A percentile compares a stretch with the other conserved stretches of the same genome.
Evolutionary conservation across 2,329 filamentous ascomycete species (phyloP).

Genomic region (Aspergillus melleus): DNA sequence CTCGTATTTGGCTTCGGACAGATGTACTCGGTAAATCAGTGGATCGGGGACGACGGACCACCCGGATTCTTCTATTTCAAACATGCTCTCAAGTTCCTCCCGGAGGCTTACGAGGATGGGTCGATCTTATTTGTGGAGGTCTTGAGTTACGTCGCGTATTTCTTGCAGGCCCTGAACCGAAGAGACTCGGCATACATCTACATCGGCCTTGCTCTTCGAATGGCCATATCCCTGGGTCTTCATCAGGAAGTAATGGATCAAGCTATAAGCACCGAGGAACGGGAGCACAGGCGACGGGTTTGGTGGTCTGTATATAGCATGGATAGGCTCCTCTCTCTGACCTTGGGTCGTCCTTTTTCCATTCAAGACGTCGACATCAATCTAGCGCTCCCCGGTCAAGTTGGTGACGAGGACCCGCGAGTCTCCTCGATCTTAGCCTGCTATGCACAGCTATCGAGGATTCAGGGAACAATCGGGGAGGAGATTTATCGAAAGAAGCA

Average conservation of each 20-base stretch:
- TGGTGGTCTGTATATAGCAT: slow-evolving; percentile 61
- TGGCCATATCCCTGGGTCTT: slow-evolving; percentile 59
- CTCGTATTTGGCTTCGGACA: slow-evolving; percentile 57
- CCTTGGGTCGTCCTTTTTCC: slow-evolving; percentile 56
- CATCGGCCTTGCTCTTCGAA: slow-evolving; percentile 55
- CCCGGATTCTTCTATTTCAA: slow-evolving; percentile 59
- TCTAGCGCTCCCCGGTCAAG: slow-evolving; percentile 36
- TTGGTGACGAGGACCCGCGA: slow-evolving; percentile 32
- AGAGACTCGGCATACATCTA: slow-evolving; percentile 57
- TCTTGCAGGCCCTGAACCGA: slow-evolving; percentile 58
- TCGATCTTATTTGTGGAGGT: slow-evolving; percentile 58
- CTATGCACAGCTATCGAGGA: slow-evolving; percentile 55
- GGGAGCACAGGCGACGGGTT: slow-evolving; percentile 53
- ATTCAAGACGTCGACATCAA: slow-evolving; percentile 57
- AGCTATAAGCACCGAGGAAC: slow-evolving; percentile 41
- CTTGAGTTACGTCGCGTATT: slow-evolving; percentile 56
- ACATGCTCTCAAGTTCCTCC: slow-evolving; percentile 52
- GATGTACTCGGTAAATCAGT: slow-evolving; percentile 59
- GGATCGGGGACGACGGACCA: slow-evolving; percentile 53
- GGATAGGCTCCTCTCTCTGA: slow-evolving; percentile 54
- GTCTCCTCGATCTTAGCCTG: slow-evolving; percentile 51
- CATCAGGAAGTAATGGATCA: slow-evolving; percentile 52
- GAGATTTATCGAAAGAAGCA: slow-evolving; percentile 53
- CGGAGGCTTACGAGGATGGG: slow-evolving; percentile 57
- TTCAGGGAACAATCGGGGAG: slow-evolving; percentile 53